Conservation (phyloP, 768 basidiomycete genomes). For the Kwoniella shandongensis region DNA sequence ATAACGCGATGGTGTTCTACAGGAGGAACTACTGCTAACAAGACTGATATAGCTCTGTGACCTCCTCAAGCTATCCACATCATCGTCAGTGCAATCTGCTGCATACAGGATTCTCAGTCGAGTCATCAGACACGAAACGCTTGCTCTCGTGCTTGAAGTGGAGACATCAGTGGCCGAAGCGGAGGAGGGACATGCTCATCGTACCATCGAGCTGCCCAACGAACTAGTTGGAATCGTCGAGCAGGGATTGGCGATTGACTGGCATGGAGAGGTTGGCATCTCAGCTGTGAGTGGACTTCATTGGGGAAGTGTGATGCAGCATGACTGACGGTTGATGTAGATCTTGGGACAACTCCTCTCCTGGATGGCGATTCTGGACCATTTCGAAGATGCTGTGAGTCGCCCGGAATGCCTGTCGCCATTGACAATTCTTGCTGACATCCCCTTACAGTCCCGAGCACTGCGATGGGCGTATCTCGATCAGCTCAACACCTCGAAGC, state of each 20-base stretch:
- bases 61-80: slow-evolving; percentile 64
- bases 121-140: slow-evolving; percentile 73
- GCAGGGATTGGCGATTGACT: slow-evolving; percentile 31
- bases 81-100: slow-evolving; percentile 69
- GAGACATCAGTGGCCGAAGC: slow-evolving; percentile 66
- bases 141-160: slow-evolving; percentile 78
- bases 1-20: background rate
- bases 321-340: slow-evolving; percentile 7
- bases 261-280: slow-evolving; percentile 23
- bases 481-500: slow-evolving; percentile 69
- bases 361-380: slow-evolving; percentile 87
- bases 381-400: slow-evolving; percentile 78
- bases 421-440: slow-evolving; percentile 12
- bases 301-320: background rate
- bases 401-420: no score
- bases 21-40: background rate
- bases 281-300: slow-evolving; percentile 8
- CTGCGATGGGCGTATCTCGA: slow-evolving; percentile 82
- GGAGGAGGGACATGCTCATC: slow-evolving; percentile 56
- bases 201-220: slow-evolving; percentile 62
- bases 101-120: slow-evolving; percentile 70
- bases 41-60: slow-evolving; percentile 67
- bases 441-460: slow-evolving; percentile 70
- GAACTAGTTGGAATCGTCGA: slow-evolving; percentile 69
- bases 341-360: slow-evolving; percentile 60